A percentile compares a stretch with the other conserved stretches of the same genome.
phyloP scores from a whole-genome alignment of 2,329 filamentous ascomycete genomes.

The Pleochaeta shiraiana region DNA sequence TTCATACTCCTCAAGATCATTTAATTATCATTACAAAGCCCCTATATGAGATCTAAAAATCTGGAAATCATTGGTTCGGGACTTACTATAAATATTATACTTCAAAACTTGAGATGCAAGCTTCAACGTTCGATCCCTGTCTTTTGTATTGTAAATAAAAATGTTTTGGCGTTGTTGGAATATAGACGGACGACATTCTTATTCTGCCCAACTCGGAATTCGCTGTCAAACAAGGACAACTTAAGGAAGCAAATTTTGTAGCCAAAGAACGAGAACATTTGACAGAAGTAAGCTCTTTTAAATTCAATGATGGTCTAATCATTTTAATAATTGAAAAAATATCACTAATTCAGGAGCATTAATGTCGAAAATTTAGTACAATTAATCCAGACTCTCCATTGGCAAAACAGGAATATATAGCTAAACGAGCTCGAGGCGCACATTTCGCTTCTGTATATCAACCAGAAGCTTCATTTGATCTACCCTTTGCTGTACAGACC shows the following conservation, averaged over 20 bases:
- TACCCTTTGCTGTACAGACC: neutral
- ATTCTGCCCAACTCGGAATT: too few relatives aligned
- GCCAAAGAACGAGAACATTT: too few relatives aligned
- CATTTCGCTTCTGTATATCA: neutral
- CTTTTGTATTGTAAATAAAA: neutral
- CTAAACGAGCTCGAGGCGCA: neutral
- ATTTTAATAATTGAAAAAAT: too few relatives aligned
- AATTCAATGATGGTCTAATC: too few relatives aligned
- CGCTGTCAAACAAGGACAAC: too few relatives aligned
- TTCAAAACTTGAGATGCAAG: neutral
- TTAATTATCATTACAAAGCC: neutral
- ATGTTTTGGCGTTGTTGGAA: too few relatives aligned
- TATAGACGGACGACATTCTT: too few relatives aligned
- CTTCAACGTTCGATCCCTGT: constrained; percentile 4
- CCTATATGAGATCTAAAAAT: neutral
- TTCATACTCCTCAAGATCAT: neutral
- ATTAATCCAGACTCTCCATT: neutral
- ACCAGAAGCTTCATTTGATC: too few relatives aligned
- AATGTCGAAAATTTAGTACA: neutral
- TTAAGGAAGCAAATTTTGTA: too few relatives aligned
- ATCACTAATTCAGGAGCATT: neutral
- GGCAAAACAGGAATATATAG: neutral
- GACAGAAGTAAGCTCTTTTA: too few relatives aligned
- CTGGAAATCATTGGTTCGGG: neutral
- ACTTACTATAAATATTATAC: constrained; percentile 3